Conservation (phyloP, 2,329 filamentous ascomycete genomes). For the Clonostachys rosea region DNA sequence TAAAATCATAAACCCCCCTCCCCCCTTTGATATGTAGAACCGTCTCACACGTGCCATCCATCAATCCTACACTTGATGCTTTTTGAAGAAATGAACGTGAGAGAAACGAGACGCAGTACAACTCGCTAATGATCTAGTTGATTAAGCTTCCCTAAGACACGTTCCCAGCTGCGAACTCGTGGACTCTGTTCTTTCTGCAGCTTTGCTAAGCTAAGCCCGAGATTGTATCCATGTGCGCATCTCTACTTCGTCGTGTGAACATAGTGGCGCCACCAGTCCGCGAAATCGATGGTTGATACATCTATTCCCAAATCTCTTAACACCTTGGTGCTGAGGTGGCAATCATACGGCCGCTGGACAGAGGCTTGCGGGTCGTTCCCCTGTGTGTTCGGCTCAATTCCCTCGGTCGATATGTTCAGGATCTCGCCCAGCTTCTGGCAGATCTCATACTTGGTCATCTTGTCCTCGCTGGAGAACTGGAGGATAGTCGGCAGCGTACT, state of each 20-base stretch:
- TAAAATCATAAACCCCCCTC: too few relatives aligned
- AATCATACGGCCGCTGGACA: slow-evolving; percentile 81
- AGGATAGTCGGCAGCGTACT: slow-evolving; percentile 62
- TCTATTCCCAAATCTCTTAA: slow-evolving; percentile 71
- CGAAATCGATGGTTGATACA: slow-evolving; percentile 70
- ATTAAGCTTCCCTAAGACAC: too few relatives aligned
- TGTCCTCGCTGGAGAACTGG: slow-evolving; percentile 84
- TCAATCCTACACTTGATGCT: too few relatives aligned
- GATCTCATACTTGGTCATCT: slow-evolving; percentile 87
- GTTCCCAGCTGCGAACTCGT: too few relatives aligned
- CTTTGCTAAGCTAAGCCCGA: too few relatives aligned
- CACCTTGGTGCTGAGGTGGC: slow-evolving; percentile 74
- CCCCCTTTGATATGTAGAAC: too few relatives aligned
- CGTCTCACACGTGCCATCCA: too few relatives aligned
- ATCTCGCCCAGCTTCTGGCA: slow-evolving; percentile 74
- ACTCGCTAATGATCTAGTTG: too few relatives aligned
- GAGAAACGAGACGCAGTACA: too few relatives aligned
- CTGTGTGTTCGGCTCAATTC: slow-evolving; percentile 64
- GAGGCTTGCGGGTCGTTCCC: slow-evolving; percentile 67
- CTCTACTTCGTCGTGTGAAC: slow-evolving; percentile 33
- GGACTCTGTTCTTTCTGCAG: too few relatives aligned
- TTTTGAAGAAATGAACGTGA: too few relatives aligned
- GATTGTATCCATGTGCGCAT: too few relatives aligned
- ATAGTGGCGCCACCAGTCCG: slow-evolving; percentile 73
- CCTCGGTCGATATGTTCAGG: slow-evolving; percentile 66